Base-by-base conservation (phyloP, 2,329 filamentous ascomycete species). In the Colletotrichum acutatum region DNA sequence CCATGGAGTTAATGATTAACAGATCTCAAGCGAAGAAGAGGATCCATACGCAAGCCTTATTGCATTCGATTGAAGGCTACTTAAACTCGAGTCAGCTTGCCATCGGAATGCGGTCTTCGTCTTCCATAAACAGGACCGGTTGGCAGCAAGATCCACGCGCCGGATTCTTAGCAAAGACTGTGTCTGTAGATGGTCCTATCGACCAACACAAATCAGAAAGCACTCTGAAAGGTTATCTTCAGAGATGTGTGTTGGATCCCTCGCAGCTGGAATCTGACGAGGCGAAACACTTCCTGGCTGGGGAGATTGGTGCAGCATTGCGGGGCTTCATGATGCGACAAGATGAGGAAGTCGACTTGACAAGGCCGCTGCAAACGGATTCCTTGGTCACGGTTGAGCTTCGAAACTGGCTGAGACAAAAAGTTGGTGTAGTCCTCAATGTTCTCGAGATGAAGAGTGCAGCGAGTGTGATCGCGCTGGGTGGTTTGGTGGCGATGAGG, bases 331-430 rank as follows among this genome's bases (percentile, higher is more conserved):
- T 75, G 54, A 74, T 78, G 37, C 74, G 70, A 26, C 42, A 58
- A 9, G 60, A 76, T 9, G 72, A 37, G 68, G 28, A 73, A 64
- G 9, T 37, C 64, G 19, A 58, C 67, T 28, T 64, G 57, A 28
- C 52, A 26, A 1, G 9, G 28, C 61, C 28, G 57, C 7, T 72
- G 76, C 34, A 54, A 34, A 28, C 78, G 12, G 78, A 79, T 52
- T 78, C 77, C 4, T 53, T 79, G 14, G 72, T 78, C 0, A 76
- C 68, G 1, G 60, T 79, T 5, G 78, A 79, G 62, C 49, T 79
- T 24, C 61, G 76, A 1, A 71, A 65, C 3, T 79, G 78, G 78
- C 74, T 75, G 46, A 65, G 66, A 30, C 72, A 76, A 24, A 67
- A 57, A 8, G 68, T 77, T 19, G 75, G 74, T 1, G 68, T 79